Percentiles rank a stretch among this genome's conserved stretches.
phyloP scores from a whole-genome alignment of 768 basidiomycete species.

The Termitomyces sp. region DNA sequence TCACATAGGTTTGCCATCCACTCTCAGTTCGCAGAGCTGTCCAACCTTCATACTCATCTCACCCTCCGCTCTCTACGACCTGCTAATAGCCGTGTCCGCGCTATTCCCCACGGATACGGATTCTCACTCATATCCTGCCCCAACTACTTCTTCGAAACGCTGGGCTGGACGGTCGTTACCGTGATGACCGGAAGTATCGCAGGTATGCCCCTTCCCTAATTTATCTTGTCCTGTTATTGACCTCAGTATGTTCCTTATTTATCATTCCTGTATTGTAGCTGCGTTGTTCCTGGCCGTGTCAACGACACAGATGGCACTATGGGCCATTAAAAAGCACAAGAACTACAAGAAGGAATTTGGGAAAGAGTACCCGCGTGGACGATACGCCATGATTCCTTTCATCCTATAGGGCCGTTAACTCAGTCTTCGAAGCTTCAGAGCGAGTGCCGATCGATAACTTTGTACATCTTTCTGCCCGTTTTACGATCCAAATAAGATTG shows the following conservation, averaged over 20 bases:
- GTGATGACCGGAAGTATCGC: slow-evolving; percentile 76
- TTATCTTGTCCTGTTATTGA: not conserved
- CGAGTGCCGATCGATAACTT: not conserved
- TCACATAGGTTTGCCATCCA: not conserved
- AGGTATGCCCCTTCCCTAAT: slow-evolving; percentile 42
- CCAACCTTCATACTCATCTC: slow-evolving; percentile 81
- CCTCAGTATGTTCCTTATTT: not conserved
- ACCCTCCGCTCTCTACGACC: slow-evolving; percentile 84
- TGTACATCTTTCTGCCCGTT: not conserved
- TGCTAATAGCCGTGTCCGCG: slow-evolving; percentile 68
- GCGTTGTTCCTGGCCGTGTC: slow-evolving; percentile 63
- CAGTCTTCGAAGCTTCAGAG: not conserved
- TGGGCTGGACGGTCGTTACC: slow-evolving; percentile 71
- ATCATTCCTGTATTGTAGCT: slow-evolving; percentile 31
- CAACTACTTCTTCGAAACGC: slow-evolving; percentile 90
- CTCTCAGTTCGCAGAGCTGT: slow-evolving; percentile 74
- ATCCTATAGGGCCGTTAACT: slow-evolving; percentile 38
- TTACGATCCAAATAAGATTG: not conserved
- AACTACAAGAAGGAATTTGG: slow-evolving; percentile 94
- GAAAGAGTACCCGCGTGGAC: slow-evolving; percentile 66
- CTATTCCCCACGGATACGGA: slow-evolving; percentile 91
- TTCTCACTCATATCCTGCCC: slow-evolving; percentile 86
- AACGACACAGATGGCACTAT: slow-evolving; percentile 67
- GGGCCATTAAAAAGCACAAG: slow-evolving; percentile 90
- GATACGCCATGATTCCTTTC: slow-evolving; percentile 83